Evolutionary conservation across 768 basidiomycete genomes (phyloP).

Genomic region (Kondoa subrosea): DNA sequence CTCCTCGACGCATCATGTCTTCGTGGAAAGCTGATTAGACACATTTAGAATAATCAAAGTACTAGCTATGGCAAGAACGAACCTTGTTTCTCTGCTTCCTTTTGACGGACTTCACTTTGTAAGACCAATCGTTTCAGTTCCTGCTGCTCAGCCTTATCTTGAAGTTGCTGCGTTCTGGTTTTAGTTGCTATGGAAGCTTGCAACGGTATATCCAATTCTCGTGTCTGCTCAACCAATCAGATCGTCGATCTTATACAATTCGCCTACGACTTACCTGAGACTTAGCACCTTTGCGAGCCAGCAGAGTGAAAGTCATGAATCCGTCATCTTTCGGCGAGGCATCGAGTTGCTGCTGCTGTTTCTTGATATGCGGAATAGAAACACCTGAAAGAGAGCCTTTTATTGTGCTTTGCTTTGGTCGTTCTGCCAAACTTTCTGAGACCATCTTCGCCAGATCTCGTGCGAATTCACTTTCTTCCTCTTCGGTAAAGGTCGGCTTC

Average conservation of each 20-base stretch:
- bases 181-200: constrained; percentile 77
- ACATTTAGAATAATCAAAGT: neutral
- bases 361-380: constrained; percentile 15
- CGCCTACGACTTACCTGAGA: constrained; percentile 48
- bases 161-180: constrained; percentile 74
- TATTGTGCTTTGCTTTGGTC: constrained; percentile 7
- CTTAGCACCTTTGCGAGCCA: constrained; percentile 84
- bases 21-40: neutral
- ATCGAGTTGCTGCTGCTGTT: constrained; percentile 5
- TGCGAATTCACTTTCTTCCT: constrained; percentile 69
- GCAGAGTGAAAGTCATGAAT: constrained; percentile 78
- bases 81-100: constrained; percentile 5
- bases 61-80: neutral
- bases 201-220: constrained; percentile 75
- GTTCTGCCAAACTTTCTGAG: constrained; percentile 40
- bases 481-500: constrained; percentile 18
- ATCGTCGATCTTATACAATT: neutral
- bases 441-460: constrained; percentile 92
- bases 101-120: constrained; percentile 37
- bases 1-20: neutral
- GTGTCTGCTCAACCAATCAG: constrained; percentile 39
- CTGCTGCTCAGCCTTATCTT: constrained; percentile 91
- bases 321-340: constrained; percentile 24
- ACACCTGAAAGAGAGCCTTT: constrained; percentile 38
- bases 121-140: constrained; percentile 89